These are phyloP conservation scores for Iberis amara DNA, from an alignment of 441 rosid genomes.

Conservation along the genomic window DNA sequence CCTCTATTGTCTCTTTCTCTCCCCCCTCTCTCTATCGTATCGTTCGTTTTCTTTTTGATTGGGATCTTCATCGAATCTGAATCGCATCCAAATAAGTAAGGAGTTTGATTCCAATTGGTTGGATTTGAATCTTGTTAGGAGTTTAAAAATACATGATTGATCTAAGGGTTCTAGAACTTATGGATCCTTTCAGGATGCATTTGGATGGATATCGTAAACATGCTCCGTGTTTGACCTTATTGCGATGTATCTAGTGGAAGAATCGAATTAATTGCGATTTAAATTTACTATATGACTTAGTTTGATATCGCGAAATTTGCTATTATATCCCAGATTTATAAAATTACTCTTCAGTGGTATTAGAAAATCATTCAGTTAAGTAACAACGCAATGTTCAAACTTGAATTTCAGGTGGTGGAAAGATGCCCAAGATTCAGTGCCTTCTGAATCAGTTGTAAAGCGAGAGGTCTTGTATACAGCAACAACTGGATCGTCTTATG, in stretches of 20 bases:
- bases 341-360: too few relatives aligned
- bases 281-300: not conserved
- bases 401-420: conserved; percentile 83
- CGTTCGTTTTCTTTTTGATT: not conserved
- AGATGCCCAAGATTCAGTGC: conserved; percentile 53
- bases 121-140: conserved; percentile 6
- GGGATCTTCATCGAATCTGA: conserved; percentile 24
- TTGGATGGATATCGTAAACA: conserved; percentile 1
- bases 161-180: conserved; percentile 17
- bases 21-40: not conserved
- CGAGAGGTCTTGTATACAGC: conserved; percentile 70
- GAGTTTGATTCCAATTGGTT: conserved; percentile 17
- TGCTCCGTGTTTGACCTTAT: conserved; percentile 12
- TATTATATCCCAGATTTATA: too few relatives aligned
- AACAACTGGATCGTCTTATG: conserved; percentile 57
- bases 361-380: too few relatives aligned
- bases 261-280: conserved; percentile 11
- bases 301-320: not conserved
- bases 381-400: not conserved
- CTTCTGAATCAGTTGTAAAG: conserved; percentile 44
- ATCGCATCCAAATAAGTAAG: conserved; percentile 20
- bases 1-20: not conserved
- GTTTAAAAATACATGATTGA: conserved; percentile 8
- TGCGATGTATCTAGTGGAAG: conserved; percentile 3
- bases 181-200: conserved; percentile 18